phyloP scores from a whole-genome alignment of 495 filamentous ascomycete species.

The Penicillium pancosmium region DNA sequence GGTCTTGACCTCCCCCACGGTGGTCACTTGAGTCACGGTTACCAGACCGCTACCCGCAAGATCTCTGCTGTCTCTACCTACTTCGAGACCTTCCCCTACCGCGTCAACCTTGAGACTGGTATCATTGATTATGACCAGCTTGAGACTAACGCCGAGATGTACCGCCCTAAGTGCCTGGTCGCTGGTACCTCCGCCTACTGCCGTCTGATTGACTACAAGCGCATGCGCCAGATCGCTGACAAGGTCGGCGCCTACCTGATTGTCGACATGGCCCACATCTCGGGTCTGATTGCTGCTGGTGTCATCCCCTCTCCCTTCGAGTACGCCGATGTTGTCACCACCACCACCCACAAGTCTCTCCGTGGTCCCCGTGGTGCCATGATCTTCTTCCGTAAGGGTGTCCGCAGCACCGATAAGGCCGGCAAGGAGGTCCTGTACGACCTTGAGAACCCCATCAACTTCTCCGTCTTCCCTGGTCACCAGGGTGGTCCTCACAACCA shows the following conservation, averaged over 20 bases:
- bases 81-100: slow-evolving; percentile 94
- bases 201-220: slow-evolving; percentile 93
- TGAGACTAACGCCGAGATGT: slow-evolving; percentile 89
- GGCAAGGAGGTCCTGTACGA: slow-evolving; percentile 92
- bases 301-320: slow-evolving; percentile 95
- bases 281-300: slow-evolving; percentile 87
- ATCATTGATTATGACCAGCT: slow-evolving; percentile 96
- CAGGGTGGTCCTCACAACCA: slow-evolving; percentile 99
- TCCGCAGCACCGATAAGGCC: slow-evolving; percentile 85
- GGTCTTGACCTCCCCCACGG: slow-evolving; percentile 96
- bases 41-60: slow-evolving; percentile 91
- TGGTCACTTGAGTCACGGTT: slow-evolving; percentile 97
- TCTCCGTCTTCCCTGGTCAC: slow-evolving; percentile 98
- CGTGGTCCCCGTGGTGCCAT: slow-evolving; percentile 98
- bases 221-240: slow-evolving; percentile 96
- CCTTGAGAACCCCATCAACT: slow-evolving; percentile 95
- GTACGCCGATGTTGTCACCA: slow-evolving; percentile 95
- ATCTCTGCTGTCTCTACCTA: slow-evolving; percentile 93
- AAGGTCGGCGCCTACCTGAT: slow-evolving; percentile 92
- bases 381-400: slow-evolving; percentile 99
- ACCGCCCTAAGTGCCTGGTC: slow-evolving; percentile 93
- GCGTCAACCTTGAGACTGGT: slow-evolving; percentile 86
- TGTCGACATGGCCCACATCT: slow-evolving; percentile 99
- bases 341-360: slow-evolving; percentile 99
- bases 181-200: slow-evolving; percentile 99